Evolutionary conservation across 371 early-diverging fungal genomes (phyloP).

Genomic region (Nosema muscidifuracis): DNA sequence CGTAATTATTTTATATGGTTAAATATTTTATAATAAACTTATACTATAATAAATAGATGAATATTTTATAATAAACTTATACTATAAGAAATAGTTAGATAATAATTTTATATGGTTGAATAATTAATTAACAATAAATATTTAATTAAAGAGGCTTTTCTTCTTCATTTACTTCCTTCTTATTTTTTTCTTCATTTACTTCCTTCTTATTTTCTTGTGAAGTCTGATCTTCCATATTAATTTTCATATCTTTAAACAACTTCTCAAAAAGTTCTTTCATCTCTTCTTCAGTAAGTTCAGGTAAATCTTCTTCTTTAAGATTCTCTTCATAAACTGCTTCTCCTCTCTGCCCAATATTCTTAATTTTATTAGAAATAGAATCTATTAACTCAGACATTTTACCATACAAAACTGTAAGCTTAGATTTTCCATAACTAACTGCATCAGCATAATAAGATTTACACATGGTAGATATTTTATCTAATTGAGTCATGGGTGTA

Average conservation of each 20-base stretch:
- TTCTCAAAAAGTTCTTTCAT: conserved; percentile 41
- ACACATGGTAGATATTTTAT: not conserved
- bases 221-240: conserved; percentile 12
- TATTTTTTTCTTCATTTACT: conserved; percentile 17
- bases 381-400: not conserved
- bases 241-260: conserved; percentile 30
- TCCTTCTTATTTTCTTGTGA: conserved; percentile 13
- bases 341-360: not conserved
- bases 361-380: not conserved
- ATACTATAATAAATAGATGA: no score
- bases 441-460: not conserved
- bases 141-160: conserved; percentile 12
- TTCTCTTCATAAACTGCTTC: not conserved
- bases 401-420: not conserved
- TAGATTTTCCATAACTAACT: not conserved
- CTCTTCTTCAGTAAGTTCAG: conserved; percentile 11
- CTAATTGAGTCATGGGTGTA: not conserved
- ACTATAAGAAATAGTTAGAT: no score
- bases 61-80: no score
- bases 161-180: conserved; percentile 31
- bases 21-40: no score
- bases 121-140: not conserved
- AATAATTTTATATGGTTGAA: no score
- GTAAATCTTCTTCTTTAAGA: not conserved
- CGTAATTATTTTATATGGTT: no score